A percentile compares a stretch with the other conserved stretches of the same genome.
phyloP scores from a whole-genome alignment of 495 filamentous ascomycete species.

The Paragyromitra xinjiangensis region DNA sequence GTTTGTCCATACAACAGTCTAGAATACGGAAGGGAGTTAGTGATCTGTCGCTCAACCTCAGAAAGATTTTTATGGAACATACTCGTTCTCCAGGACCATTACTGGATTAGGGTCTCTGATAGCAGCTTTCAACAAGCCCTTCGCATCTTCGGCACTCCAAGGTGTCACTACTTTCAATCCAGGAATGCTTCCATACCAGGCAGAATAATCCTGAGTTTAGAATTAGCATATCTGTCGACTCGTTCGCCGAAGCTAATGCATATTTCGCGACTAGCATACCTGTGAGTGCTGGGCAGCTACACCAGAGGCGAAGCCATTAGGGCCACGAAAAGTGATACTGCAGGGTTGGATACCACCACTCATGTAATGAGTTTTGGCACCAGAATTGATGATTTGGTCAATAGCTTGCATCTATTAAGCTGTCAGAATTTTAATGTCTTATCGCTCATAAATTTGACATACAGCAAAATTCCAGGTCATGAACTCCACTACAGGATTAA shows the following conservation, averaged over 20 bases:
- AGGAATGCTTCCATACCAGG: conserved; percentile 98
- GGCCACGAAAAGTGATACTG: conserved; percentile 98
- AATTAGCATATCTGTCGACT: conserved; percentile 6
- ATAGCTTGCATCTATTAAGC: conserved; percentile 85
- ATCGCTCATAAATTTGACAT: conserved; percentile 23
- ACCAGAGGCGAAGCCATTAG: conserved; percentile 96
- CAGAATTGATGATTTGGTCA: conserved; percentile 99
- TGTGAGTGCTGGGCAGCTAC: conserved; percentile 98
- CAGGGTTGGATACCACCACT: conserved; percentile 99
- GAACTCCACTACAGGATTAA: conserved; percentile 87
- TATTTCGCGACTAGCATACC: conserved; percentile 58
- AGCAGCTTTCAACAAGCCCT: conserved; percentile 95
- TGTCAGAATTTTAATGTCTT: conserved; percentile 28
- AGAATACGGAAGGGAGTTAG: conserved; percentile 26
- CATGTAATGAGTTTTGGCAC: conserved; percentile 99
- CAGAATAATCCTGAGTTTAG: conserved; percentile 69
- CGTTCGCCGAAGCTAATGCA: not conserved
- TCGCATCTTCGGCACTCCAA: conserved; percentile 97
- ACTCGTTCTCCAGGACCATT: conserved; percentile 95
- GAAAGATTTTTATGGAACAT: conserved; percentile 53
- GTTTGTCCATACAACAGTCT: conserved; percentile 88
- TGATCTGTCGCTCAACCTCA: not conserved
- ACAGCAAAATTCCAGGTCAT: conserved; percentile 99
- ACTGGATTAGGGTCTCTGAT: conserved; percentile 98
- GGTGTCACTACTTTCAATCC: conserved; percentile 96